Conservation (phyloP, 23 red algal genomes). For the Cyanidioschyzon merolae region DNA sequence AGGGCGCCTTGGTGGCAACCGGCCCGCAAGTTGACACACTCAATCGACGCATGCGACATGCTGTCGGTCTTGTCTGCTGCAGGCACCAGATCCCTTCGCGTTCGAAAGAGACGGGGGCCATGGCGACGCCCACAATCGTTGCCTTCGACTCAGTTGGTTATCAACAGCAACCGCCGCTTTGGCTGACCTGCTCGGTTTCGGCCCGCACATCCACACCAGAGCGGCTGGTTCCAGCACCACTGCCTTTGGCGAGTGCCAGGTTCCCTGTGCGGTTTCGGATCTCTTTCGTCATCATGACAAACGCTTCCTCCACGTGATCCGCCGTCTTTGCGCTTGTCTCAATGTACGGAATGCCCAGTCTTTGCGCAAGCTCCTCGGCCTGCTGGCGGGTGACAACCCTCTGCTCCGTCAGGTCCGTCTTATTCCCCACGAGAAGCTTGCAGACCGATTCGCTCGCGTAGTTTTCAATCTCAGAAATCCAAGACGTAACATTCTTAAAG, state of each 20-base stretch:
- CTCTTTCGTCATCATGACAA: constrained; percentile 91
- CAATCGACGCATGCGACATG: too few species aligned
- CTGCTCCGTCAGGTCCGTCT: constrained; percentile 88
- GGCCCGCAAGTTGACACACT: too few species aligned
- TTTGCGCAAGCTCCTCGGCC: constrained; percentile 92
- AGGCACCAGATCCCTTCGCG: not conserved
- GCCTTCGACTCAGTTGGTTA: not conserved
- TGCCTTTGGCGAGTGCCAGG: not conserved
- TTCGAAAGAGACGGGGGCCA: not conserved
- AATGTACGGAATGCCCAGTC: constrained; percentile 83
- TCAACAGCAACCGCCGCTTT: constrained; percentile 3
- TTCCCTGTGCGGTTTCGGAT: constrained; percentile 25
- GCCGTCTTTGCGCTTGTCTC: constrained; percentile 93
- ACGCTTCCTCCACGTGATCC: constrained; percentile 94
- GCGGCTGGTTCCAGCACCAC: not conserved
- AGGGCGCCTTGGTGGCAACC: too few species aligned
- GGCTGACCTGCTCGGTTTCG: constrained; percentile 4
- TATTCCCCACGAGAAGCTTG: constrained; percentile 98
- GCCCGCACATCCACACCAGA: constrained; percentile 15
- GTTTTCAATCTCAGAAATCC: constrained; percentile 87
- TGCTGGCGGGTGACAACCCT: constrained; percentile 74
- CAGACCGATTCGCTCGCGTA: constrained; percentile 85
- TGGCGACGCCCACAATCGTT: not conserved
- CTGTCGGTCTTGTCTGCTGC: too few species aligned
- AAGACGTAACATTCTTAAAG: constrained; percentile 96